Evolutionary conservation across 164 flowering plant genomes (phyloP).

Genomic region (Houttuynia cordata): DNA sequence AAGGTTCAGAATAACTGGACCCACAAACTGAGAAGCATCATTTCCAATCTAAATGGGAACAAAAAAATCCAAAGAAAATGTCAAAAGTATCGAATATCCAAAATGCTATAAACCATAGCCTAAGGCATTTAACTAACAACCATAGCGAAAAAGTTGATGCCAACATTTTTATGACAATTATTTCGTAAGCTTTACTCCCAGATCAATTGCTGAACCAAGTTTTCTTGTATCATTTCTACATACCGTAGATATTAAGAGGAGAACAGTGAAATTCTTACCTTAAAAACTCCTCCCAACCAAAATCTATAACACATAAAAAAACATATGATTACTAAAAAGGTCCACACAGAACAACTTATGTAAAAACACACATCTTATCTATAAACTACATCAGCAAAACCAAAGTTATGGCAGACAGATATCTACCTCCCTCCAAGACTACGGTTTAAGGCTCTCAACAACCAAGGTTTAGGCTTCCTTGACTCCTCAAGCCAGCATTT

Average conservation of each 20-base stretch:
- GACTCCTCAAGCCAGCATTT: slow-evolving; percentile 75
- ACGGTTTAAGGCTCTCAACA: slow-evolving; percentile 68
- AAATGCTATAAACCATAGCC: neutral
- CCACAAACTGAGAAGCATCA: slow-evolving; percentile 71
- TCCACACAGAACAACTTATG: too few species aligned
- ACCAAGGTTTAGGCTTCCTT: slow-evolving; percentile 76
- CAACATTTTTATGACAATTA: neutral
- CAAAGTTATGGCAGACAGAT: neutral
- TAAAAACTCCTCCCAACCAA: slow-evolving; percentile 94
- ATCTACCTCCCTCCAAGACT: slow-evolving; percentile 82
- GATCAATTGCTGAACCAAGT: too few species aligned
- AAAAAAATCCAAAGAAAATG: neutral
- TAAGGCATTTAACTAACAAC: too few species aligned
- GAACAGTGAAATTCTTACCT: slow-evolving; percentile 32
- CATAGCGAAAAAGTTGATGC: too few species aligned
- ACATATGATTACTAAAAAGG: neutral
- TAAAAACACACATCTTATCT: too few species aligned
- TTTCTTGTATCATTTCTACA: too few species aligned
- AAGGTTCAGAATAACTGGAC: slow-evolving; percentile 49
- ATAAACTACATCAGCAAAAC: neutral
- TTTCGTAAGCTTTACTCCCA: too few species aligned
- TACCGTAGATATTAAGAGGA: neutral
- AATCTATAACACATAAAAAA: slow-evolving; percentile 37
- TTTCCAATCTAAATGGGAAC: slow-evolving; percentile 42
- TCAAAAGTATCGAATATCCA: neutral